Percentiles rank a stretch among this genome's conserved stretches.
Evolutionary conservation across 768 basidiomycete species (phyloP).

Genomic region (Pisolithus tinctorius): DNA sequence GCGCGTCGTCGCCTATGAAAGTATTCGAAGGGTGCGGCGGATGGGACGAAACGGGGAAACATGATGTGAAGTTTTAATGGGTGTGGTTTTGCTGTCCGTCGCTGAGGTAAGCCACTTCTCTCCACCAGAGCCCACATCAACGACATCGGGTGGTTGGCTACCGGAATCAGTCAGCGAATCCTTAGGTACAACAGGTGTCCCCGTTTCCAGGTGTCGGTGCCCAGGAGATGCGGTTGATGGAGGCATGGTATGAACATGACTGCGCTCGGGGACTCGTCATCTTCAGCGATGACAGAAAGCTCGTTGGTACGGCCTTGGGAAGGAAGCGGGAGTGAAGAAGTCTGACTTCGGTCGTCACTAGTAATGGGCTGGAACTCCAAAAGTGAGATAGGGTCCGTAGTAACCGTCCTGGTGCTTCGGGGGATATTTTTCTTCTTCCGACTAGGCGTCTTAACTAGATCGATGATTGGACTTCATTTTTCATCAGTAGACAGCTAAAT

Average conservation of each 20-base stretch:
- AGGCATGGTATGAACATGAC: conserved; percentile 4
- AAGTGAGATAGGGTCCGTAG: conserved; percentile 35
- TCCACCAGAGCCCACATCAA: neutral
- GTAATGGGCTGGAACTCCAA: neutral
- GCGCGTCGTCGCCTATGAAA: conserved; percentile 9
- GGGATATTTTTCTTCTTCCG: conserved; percentile 58
- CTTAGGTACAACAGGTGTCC: neutral
- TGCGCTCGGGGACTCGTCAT: conserved; percentile 52
- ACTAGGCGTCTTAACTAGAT: conserved; percentile 79
- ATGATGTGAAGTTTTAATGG: conserved; percentile 32
- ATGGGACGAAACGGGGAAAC: conserved; percentile 31
- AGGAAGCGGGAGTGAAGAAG: conserved; percentile 16
- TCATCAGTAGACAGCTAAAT: conserved; percentile 1
- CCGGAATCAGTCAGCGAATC: neutral
- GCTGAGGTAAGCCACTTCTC: conserved; percentile 14
- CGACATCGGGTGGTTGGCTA: neutral
- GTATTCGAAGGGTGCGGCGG: conserved; percentile 1
- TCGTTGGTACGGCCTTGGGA: conserved; percentile 29
- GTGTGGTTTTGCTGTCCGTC: conserved; percentile 17
- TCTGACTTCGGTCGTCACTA: neutral
- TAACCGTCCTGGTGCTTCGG: conserved; percentile 42
- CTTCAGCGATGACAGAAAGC: conserved; percentile 67
- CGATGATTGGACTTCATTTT: conserved; percentile 54
- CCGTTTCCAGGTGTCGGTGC: neutral
- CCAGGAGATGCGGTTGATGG: conserved; percentile 1